These are phyloP conservation scores for Aeminium ludgeri DNA, from an alignment of 495 filamentous ascomycete genomes.

Conservation along the genomic window DNA sequence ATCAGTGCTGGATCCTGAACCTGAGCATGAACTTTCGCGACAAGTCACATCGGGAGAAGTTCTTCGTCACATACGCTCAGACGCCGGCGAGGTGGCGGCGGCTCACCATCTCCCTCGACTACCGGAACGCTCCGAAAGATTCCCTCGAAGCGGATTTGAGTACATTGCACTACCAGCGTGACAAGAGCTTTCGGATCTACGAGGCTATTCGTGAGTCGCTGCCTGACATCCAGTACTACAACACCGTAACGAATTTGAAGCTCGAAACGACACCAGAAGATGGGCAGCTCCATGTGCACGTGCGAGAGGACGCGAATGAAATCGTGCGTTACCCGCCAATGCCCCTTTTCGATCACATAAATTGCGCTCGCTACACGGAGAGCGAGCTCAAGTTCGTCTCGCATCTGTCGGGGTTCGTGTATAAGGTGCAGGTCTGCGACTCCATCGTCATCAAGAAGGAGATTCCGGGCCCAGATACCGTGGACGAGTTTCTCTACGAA, in stretches of 20 bases:
- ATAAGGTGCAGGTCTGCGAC: constrained; percentile 63
- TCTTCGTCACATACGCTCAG: constrained; percentile 91
- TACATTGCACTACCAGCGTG: constrained; percentile 64
- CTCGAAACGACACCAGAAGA: constrained; percentile 59
- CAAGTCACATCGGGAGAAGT: constrained; percentile 86
- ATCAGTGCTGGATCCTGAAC: constrained; percentile 87
- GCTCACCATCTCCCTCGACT: constrained; percentile 88
- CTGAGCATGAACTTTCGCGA: constrained; percentile 98
- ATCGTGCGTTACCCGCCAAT: constrained; percentile 76
- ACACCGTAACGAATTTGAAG: constrained; percentile 91
- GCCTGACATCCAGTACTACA: constrained; percentile 81
- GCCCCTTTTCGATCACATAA: constrained; percentile 57
- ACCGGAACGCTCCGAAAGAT: constrained; percentile 59
- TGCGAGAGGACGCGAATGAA: constrained; percentile 95
- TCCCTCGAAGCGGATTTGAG: constrained; percentile 76
- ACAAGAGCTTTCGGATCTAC: constrained; percentile 90
- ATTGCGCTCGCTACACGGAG: constrained; percentile 51
- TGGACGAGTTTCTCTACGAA: constrained; percentile 96
- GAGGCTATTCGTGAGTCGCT: constrained; percentile 89
- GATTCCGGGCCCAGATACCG: constrained; percentile 87
- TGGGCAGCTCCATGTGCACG: constrained; percentile 83
- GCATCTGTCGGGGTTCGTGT: constrained; percentile 92
- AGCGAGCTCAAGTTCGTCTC: constrained; percentile 66
- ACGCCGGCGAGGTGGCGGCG: constrained; percentile 62
- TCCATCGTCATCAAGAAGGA: constrained; percentile 86